Evolutionary conservation across 2,329 filamentous ascomycete species (phyloP).

Genomic region (Fusarium globosum): DNA sequence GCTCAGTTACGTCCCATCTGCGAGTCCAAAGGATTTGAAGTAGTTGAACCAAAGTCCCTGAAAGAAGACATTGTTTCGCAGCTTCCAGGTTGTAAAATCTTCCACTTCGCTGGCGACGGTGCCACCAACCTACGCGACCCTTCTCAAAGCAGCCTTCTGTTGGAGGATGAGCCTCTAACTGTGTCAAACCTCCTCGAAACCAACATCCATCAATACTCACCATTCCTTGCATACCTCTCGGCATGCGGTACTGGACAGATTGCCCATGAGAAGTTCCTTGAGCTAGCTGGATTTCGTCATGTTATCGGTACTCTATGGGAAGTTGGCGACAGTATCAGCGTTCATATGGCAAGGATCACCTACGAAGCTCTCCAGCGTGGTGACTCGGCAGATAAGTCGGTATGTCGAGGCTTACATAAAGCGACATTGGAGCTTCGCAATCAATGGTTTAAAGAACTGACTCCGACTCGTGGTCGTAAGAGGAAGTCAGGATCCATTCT

Average conservation of each 20-base stretch:
- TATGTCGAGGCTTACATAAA: neutral
- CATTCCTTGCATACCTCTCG: neutral
- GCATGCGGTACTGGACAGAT: neutral
- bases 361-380: neutral
- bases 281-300: neutral
- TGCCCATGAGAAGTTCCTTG: neutral
- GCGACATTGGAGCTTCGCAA: neutral
- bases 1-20: neutral
- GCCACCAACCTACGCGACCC: neutral
- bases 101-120: neutral
- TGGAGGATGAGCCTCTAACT: neutral
- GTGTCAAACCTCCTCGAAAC: neutral
- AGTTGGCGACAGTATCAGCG: neutral
- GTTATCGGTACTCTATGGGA: neutral
- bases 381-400: neutral
- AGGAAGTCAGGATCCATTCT: neutral
- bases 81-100: neutral
- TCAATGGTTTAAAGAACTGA: neutral
- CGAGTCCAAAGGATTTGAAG: neutral
- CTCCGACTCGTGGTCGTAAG: rapidly evolving
- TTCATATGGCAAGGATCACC: neutral
- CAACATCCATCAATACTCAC: neutral
- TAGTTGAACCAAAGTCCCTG: neutral
- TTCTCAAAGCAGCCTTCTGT: neutral
- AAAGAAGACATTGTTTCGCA: neutral